Conservation (phyloP, 495 filamentous ascomycete genomes). For the Hamigera avellanea region DNA sequence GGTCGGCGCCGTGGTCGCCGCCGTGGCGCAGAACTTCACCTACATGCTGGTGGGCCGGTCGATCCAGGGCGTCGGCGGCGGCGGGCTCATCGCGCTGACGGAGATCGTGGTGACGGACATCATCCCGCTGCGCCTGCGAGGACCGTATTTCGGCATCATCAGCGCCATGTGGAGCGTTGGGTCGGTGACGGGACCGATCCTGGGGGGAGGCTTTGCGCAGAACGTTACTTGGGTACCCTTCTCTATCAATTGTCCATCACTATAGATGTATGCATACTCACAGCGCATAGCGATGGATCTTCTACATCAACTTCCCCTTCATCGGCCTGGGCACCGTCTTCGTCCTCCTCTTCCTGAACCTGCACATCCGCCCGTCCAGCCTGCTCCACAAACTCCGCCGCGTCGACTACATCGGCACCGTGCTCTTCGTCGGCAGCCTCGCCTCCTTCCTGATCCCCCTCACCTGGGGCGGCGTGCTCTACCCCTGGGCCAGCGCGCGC, state of each 20-base stretch:
- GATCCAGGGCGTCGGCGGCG: conserved; percentile 61
- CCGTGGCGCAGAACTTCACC: conserved; percentile 47
- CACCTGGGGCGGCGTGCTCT: conserved; percentile 40
- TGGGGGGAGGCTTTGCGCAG: conserved; percentile 58
- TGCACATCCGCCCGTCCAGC: conserved; percentile 27
- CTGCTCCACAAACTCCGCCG: conserved; percentile 30
- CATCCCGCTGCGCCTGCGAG: conserved; percentile 32
- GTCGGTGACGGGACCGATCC: conserved; percentile 53
- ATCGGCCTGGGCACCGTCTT: conserved; percentile 33
- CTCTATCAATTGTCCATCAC: too few relatives aligned
- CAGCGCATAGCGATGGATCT: conserved; percentile 33
- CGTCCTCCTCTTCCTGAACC: conserved; percentile 36
- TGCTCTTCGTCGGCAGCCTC: conserved; percentile 40
- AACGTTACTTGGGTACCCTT: conserved; percentile 45
- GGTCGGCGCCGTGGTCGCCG: conserved; percentile 43
- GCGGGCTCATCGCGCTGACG: conserved; percentile 53
- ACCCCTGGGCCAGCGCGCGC: conserved; percentile 34
- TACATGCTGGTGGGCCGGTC: conserved; percentile 53
- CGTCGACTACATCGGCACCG: conserved; percentile 50
- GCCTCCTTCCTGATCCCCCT: conserved; percentile 39
- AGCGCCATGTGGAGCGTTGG: conserved; percentile 54
- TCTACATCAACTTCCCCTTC: conserved; percentile 48
- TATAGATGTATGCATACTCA: background rate
- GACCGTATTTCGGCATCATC: conserved; percentile 39
- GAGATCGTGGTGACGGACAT: conserved; percentile 64